phyloP scores from a whole-genome alignment of 306 rosid genomes.

The Pyrus bretschneideri region DNA sequence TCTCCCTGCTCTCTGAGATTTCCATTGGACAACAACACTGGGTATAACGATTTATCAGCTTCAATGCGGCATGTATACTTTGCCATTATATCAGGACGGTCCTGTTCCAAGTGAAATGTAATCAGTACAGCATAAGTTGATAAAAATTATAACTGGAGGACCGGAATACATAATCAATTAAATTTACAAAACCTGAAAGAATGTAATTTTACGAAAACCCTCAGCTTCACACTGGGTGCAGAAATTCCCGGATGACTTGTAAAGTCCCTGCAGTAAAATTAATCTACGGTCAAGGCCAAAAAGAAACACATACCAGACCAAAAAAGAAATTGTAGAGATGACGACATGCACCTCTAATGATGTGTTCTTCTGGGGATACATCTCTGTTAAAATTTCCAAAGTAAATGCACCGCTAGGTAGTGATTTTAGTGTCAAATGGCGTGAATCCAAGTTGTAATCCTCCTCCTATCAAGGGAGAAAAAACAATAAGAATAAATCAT shows the following conservation, averaged over 20 bases:
- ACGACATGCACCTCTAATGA: constrained; percentile 64
- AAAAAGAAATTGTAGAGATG: not conserved
- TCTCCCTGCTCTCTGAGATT: constrained; percentile 81
- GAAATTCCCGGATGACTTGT: constrained; percentile 89
- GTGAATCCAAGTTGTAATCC: constrained; percentile 56
- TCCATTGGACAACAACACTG: constrained; percentile 94
- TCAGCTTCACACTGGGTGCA: constrained; percentile 99
- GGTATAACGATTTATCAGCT: constrained; percentile 78
- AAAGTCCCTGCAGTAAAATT: constrained; percentile 67
- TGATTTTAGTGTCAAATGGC: constrained; percentile 63
- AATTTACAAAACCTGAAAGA: constrained; percentile 59
- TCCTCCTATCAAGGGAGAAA: constrained; percentile 44
- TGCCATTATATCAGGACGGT: constrained; percentile 98
- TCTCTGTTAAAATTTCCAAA: constrained; percentile 76
- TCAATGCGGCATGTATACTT: constrained; percentile 78
- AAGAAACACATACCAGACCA: not conserved
- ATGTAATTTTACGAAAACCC: constrained; percentile 94
- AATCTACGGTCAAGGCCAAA: constrained; percentile 13
- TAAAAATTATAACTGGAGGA: constrained; percentile 1
- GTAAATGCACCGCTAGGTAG: constrained; percentile 65
- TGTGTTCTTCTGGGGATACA: constrained; percentile 75
- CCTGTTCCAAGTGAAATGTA: constrained; percentile 45
- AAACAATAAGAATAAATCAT: constrained; percentile 4
- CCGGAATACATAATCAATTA: not conserved
- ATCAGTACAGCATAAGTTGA: constrained; percentile 23